A percentile compares a stretch with the other conserved stretches of the same genome.
These are phyloP conservation scores for Diplogelasinospora grovesii DNA, from an alignment of 495 filamentous ascomycete genomes.

Conservation along the genomic window DNA sequence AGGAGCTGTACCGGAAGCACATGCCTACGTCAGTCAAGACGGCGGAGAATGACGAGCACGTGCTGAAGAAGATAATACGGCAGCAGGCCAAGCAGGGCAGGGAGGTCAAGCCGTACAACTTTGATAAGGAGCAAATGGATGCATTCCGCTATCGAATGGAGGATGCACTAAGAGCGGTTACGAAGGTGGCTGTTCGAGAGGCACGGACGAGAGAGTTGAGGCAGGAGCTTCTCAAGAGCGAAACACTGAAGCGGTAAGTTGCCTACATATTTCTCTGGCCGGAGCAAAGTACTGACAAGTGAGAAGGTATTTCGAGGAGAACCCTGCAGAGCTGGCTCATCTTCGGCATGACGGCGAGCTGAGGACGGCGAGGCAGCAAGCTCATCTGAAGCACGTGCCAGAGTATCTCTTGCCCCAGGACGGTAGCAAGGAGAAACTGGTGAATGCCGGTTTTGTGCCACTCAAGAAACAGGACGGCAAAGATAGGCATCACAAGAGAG, in stretches of 20 bases:
- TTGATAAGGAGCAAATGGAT: slow-evolving; percentile 90
- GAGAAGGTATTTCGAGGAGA: slow-evolving; percentile 80
- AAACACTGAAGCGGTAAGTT: slow-evolving; percentile 69
- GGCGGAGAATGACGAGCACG: slow-evolving; percentile 73
- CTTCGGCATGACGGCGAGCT: slow-evolving; percentile 88
- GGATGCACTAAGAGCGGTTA: slow-evolving; percentile 74
- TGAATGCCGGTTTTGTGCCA: slow-evolving; percentile 63
- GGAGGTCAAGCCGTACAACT: slow-evolving; percentile 79
- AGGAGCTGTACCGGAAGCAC: slow-evolving; percentile 76
- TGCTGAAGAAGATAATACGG: slow-evolving; percentile 64
- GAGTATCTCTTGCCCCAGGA: slow-evolving; percentile 86
- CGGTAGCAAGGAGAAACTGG: slow-evolving; percentile 59
- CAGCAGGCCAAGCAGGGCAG: slow-evolving; percentile 66
- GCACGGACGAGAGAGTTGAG: slow-evolving; percentile 80
- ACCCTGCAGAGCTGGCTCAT: slow-evolving; percentile 79
- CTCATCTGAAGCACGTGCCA: slow-evolving; percentile 91
- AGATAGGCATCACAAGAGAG: slow-evolving; percentile 69
- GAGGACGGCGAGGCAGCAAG: slow-evolving; percentile 62
- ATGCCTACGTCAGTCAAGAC: slow-evolving; percentile 70
- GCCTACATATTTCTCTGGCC: not conserved
- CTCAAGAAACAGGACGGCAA: slow-evolving; percentile 56
- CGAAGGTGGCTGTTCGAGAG: slow-evolving; percentile 76
- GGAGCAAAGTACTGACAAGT: not conserved
- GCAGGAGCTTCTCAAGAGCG: slow-evolving; percentile 82
- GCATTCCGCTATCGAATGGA: slow-evolving; percentile 92